Conservation (phyloP, 192 early-diverging fungal genomes). For the Pecoramyces ruminantium region DNA sequence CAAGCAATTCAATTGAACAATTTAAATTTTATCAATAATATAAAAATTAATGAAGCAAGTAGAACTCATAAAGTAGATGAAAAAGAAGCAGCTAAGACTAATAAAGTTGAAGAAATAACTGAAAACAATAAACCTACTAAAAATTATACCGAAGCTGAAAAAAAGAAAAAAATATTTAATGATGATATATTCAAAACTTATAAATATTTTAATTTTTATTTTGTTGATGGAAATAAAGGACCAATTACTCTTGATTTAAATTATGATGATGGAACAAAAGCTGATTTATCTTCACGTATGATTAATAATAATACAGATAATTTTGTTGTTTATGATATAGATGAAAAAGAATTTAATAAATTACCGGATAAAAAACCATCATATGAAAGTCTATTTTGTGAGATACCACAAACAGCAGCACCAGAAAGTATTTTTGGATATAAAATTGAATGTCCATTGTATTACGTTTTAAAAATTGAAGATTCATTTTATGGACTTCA, state of each 20-base stretch:
- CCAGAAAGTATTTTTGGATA: background rate
- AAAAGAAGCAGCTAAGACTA: too few relatives aligned
- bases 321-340: background rate
- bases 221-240: background rate
- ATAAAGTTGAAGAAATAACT: too few relatives aligned
- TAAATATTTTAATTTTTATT: background rate
- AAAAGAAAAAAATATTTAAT: too few relatives aligned
- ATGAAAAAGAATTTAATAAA: background rate
- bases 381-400: background rate
- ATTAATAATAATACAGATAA: background rate
- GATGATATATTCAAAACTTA: too few relatives aligned
- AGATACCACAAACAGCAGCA: background rate
- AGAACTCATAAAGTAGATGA: too few relatives aligned
- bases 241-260: background rate
- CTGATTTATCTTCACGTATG: background rate
- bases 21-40: too few relatives aligned
- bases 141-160: too few relatives aligned
- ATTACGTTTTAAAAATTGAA: background rate
- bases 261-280: background rate
- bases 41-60: too few relatives aligned
- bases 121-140: too few relatives aligned
- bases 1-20: too few relatives aligned
- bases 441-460: background rate
- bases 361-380: background rate
- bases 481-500: background rate